Conservation (phyloP, 495 filamentous ascomycete genomes). For the Xylaria curta region DNA sequence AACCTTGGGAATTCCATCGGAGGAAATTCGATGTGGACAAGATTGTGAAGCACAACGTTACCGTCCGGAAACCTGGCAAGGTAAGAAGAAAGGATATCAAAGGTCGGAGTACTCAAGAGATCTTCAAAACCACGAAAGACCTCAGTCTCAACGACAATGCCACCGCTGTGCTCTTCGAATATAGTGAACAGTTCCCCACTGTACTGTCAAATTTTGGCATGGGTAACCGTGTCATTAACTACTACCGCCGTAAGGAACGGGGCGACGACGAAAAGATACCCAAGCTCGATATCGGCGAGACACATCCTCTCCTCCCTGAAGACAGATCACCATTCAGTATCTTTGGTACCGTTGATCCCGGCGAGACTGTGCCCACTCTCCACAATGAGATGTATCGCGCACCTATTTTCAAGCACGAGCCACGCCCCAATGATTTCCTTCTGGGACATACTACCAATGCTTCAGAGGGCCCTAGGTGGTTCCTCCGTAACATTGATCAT, state of each 20-base stretch:
- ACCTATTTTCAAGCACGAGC: slow-evolving; percentile 85
- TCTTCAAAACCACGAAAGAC: slow-evolving; percentile 77
- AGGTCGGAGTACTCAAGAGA: slow-evolving; percentile 72
- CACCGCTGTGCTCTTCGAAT: slow-evolving; percentile 84
- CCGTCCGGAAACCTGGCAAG: slow-evolving; percentile 64
- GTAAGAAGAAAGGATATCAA: slow-evolving; percentile 83
- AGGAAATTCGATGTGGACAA: slow-evolving; percentile 68
- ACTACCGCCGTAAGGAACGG: slow-evolving; percentile 85
- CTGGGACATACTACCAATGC: slow-evolving; percentile 80
- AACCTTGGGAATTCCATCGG: slow-evolving; percentile 91
- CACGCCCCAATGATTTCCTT: slow-evolving; percentile 85
- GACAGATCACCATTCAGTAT: slow-evolving; percentile 95
- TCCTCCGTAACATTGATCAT: slow-evolving; percentile 85
- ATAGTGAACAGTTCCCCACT: slow-evolving; percentile 90
- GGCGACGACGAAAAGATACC: slow-evolving; percentile 68
- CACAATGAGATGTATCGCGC: slow-evolving; percentile 96
- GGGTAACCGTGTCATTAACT: slow-evolving; percentile 93
- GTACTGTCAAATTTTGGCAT: slow-evolving; percentile 96
- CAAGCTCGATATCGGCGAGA: slow-evolving; percentile 76
- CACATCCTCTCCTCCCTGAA: slow-evolving; percentile 82
- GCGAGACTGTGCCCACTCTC: slow-evolving; percentile 84
- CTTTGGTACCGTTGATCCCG: slow-evolving; percentile 90
- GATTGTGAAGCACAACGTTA: slow-evolving; percentile 57
- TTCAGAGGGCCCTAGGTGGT: slow-evolving; percentile 74
- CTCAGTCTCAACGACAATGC: slow-evolving; percentile 89